Base-by-base conservation (phyloP, 352 stramenopile species). In the Peronospora destructor region DNA sequence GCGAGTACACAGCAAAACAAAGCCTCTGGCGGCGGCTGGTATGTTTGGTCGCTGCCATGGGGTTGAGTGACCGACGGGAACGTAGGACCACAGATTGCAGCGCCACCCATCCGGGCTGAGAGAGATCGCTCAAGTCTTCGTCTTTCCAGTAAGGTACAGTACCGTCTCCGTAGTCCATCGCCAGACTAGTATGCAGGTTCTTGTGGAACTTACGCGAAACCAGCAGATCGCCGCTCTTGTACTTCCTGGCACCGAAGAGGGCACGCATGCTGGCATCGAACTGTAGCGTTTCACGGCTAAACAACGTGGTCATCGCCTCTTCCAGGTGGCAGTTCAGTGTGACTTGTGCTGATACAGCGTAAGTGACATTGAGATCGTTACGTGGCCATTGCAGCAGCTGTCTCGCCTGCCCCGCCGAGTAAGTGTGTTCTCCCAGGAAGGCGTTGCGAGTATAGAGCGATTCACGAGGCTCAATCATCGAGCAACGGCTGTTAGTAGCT, bases 241-340 rank as follows among this genome's bases (percentile, higher is more conserved):
- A 71, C 49, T 81, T 82, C 53, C 61, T 68, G 12, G 63, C 52
- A 14, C 61, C 65, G 42, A 81, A 88, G 13, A 86, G 61, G 1
- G 77, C 64, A 8, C 58, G 58, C 74, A 85, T 84, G 26, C 63
- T 82, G 11, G 57, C 58, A 48, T 80, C 66, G 36, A 80, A 73
- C 33, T 85, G 69, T 23, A 71, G 43, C 7, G 50, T 16, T 6
- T 88, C 72, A n/a, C 63, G 66, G 40, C 68, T 85, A 49, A 86
- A 88, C 11, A 88, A 65, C 62, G 72, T 68, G 7, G 73, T 74
- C 43, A 84, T 56, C 1, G 71, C 74, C 29, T 88, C 77, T 12
- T 69, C 53, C 21, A 85, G 21, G 28, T 69, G 58, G 45, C 77
- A 85, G 28, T 65, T 66, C 4, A 88, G 55, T 9, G 78, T 69